Evolutionary conservation across 1,284 basidiomycete genomes (phyloP), one percentile per base, ranked within the genome.

Genomic region (Meira nashicola): DNA sequence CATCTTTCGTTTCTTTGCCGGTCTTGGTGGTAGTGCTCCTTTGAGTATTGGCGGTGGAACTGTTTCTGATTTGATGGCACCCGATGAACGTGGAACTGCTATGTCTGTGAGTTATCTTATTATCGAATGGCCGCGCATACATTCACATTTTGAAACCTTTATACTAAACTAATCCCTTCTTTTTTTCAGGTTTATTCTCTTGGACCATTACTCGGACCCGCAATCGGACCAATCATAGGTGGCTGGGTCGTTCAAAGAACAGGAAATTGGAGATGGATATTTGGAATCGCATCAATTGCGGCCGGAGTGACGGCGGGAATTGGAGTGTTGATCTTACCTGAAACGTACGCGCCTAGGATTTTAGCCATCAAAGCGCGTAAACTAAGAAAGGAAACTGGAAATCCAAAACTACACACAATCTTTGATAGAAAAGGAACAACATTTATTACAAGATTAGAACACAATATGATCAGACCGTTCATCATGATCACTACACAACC

Each of bases 21-120:
- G 78, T 1, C 52, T 78, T 3, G 77, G 77, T 19, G 75, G 76
- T 5, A 63, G 64, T n/a, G 76, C 78, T 0, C 73, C 76, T 0
- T 48, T 79, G 0, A 61, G 68, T 1, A 67, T 73, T 43, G 73
- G 73, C 15, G 87, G 86, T 44, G 89, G 86, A 1, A 83, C 86
- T 1, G 79, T 90, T 0, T 83, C 84, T 1, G 89, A 90, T 75
- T 81, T 87, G 47, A 90, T 85, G 83, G 74, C 71, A n/a, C 74
- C 86, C 0, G 86, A 89, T 59, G 82, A 72, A 59, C 55, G 73
- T 43, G 69, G 69, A 12, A 53, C 47, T 19, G 66, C 63, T 0
- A 67, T 69, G 67, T 49, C 65, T 1, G 33, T 33, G 8, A 66
- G 14, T 70, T 88, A 74, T 86, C 87, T 43, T 71, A 10, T 53